Conservation (phyloP, 2,329 filamentous ascomycete species). For the Endoconidiophora polonica region DNA sequence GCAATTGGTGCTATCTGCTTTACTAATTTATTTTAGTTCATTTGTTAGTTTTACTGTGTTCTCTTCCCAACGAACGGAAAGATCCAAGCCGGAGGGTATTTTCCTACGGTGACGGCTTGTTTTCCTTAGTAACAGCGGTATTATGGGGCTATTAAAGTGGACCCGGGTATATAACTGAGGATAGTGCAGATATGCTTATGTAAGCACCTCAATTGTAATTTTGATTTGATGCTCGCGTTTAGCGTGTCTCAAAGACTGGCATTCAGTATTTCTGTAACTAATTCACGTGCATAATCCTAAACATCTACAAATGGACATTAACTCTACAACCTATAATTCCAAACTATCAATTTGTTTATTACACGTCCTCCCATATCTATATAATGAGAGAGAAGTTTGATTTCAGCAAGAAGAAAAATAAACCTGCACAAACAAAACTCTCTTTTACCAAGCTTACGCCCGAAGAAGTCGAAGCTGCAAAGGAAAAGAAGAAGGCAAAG, state of each 20-base stretch:
- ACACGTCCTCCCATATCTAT: not conserved
- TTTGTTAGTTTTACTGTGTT: too few species aligned
- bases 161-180: too few species aligned
- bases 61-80: too few species aligned
- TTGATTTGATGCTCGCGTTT: conserved; percentile 4
- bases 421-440: conserved; percentile 10
- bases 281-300: not conserved
- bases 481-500: conserved; percentile 22
- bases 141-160: too few species aligned
- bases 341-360: not conserved
- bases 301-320: not conserved
- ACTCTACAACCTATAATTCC: not conserved
- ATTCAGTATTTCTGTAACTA: not conserved
- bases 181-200: too few species aligned
- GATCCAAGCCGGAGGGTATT: too few species aligned
- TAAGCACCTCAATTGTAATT: too few species aligned
- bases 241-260: not conserved
- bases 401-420: conserved; percentile 12
- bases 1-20: too few species aligned
- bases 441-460: conserved; percentile 11
- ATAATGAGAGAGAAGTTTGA: conserved; percentile 9
- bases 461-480: conserved; percentile 9
- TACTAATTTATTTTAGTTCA: too few species aligned
- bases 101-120: too few species aligned
- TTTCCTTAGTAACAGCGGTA: too few species aligned